These are phyloP conservation scores for Cladorrhinum sp. DNA, from an alignment of 2,329 filamentous ascomycete genomes.

Conservation along the genomic window DNA sequence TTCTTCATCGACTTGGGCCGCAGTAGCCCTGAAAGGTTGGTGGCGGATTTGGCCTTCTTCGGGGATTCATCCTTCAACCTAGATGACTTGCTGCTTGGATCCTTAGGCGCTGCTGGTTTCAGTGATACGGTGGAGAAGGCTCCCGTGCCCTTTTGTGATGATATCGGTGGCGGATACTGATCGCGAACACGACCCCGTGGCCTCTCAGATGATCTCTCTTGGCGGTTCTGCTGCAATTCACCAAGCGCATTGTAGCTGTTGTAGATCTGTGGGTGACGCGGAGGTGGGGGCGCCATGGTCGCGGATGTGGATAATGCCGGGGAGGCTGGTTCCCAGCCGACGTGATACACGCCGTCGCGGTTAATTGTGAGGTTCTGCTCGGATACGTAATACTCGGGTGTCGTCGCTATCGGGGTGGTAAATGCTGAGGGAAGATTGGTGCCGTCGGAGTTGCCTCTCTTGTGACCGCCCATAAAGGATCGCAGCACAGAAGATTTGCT, in stretches of 20 bases:
- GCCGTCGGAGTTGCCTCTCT: conserved; percentile 44
- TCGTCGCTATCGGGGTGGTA: conserved; percentile 25
- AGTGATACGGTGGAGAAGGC: conserved; percentile 44
- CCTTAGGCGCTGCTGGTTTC: conserved; percentile 37
- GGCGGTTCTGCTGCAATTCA: conserved; percentile 57
- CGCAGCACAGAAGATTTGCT: conserved; percentile 50
- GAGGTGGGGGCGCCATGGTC: conserved; percentile 12
- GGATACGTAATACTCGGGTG: conserved; percentile 29
- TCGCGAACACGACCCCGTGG: conserved; percentile 8
- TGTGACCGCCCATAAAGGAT: conserved; percentile 47
- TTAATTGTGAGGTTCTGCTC: conserved; percentile 16
- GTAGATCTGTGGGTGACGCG: conserved; percentile 20
- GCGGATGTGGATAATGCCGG: conserved; percentile 5
- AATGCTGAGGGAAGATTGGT: conserved; percentile 32
- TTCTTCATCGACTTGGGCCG: conserved; percentile 72
- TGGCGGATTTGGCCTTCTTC: conserved; percentile 78
- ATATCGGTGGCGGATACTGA: conserved; percentile 29
- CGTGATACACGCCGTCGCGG: conserved; percentile 19
- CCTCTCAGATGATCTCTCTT: conserved; percentile 32
- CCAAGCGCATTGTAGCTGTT: conserved; percentile 42
- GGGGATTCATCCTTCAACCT: conserved; percentile 44
- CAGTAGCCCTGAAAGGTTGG: conserved; percentile 73
- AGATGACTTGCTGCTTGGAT: conserved; percentile 33
- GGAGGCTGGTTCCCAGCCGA: conserved; percentile 17
- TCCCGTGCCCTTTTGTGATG: conserved; percentile 38